Base-by-base conservation (phyloP, 371 early-diverging fungal genomes). In the Apophysomyces trapeziformis region DNA sequence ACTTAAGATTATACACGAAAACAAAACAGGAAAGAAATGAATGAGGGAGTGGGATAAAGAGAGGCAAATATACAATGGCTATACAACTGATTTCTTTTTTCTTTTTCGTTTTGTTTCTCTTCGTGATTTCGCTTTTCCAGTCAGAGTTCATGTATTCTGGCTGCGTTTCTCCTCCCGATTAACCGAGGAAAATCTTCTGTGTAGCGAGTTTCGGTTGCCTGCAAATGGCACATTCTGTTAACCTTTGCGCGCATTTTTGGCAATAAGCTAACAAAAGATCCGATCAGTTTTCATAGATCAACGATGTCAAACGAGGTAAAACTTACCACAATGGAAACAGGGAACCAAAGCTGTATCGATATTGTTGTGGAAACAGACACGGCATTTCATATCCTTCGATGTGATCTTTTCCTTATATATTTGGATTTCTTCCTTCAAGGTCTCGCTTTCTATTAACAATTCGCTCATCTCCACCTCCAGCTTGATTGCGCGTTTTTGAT, bases 191-290 rank as follows among this genome's bases (percentile, higher is more conserved):
- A 1, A 82, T 60, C 38, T 67, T 75, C 64, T 77, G 79, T 26
- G 69, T 63, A 8, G 61, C 61, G 8, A 44, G 60, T 43, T 76
- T 73, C 11, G 60, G 35, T 16, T 38, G 67, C 58, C 82, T 57
- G 46, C 82, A 79, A 32, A 82, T 66, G 1, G 79, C 79, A 58
- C 82, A 82, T 57, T 79, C 78, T 11, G 70, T 67, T 7, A 81
- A 38, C 50, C 68, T 70, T 4, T 63, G 38, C 0, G 75, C 74
- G 66, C 82, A 82, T 1, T 39, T 11, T n/a, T 67, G 46, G 67
- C 82, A 82, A 61, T 77, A 78, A 9, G 75, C 79, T 76, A 71
- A 7, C 38, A 60, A 45, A 63, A 6, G 65, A 37, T 44, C n/a
- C 26, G 13, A 46, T 58, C 21, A 60, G 32, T 26, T 26, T 26